Evolutionary conservation across 495 filamentous ascomycete genomes (phyloP).

Genomic region (Aspergillus saccharolyticus): DNA sequence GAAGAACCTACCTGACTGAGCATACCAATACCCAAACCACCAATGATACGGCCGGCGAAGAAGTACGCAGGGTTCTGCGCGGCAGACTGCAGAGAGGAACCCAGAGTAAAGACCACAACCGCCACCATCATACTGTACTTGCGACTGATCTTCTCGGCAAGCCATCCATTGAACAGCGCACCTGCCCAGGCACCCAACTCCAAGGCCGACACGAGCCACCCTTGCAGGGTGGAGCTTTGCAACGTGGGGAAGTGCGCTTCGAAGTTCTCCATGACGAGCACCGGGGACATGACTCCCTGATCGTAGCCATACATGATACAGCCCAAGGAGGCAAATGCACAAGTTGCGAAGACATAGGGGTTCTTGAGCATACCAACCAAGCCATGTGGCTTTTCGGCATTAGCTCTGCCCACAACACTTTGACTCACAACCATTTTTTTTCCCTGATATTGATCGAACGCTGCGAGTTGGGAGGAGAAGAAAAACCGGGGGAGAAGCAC

Average conservation of each 20-base stretch:
- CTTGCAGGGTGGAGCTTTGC: conserved; percentile 63
- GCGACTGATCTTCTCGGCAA: conserved; percentile 69
- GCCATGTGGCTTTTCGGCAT: conserved; percentile 5
- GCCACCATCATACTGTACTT: conserved; percentile 74
- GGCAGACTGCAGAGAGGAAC: conserved; percentile 43
- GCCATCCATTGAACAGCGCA: conserved; percentile 65
- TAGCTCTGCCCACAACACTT: neutral
- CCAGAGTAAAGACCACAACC: conserved; percentile 65
- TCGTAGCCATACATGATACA: conserved; percentile 60
- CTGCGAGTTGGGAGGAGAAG: neutral
- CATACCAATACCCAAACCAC: conserved; percentile 63
- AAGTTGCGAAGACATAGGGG: neutral
- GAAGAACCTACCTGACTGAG: conserved; percentile 32
- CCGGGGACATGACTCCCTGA: conserved; percentile 73
- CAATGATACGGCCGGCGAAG: conserved; percentile 45
- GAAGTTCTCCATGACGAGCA: conserved; percentile 31
- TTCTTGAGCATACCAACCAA: conserved; percentile 5
- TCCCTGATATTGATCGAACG: neutral
- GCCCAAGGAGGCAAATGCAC: conserved; percentile 66
- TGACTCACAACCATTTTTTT: conserved; percentile 2
- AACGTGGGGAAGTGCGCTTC: conserved; percentile 36
- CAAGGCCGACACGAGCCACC: conserved; percentile 72
- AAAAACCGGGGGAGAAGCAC: neutral
- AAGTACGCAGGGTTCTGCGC: conserved; percentile 34
- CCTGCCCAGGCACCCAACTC: conserved; percentile 81